These are phyloP conservation scores for Powellomyces hirtus DNA, from an alignment of 192 early-diverging fungal genomes.

Conservation along the genomic window DNA sequence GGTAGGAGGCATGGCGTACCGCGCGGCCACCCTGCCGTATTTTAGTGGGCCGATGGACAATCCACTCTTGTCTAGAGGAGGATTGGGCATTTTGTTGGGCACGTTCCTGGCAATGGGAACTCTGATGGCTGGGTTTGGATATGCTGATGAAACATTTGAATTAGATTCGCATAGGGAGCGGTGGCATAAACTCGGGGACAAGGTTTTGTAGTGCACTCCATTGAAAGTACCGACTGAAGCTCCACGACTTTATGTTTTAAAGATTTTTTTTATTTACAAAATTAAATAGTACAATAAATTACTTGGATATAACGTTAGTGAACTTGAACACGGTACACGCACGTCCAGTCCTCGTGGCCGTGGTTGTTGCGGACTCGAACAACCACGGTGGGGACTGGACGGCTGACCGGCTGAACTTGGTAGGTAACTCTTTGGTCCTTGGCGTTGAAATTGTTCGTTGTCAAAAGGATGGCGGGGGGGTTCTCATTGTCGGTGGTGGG, in stretches of 20 bases:
- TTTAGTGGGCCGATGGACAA: conserved; percentile 27
- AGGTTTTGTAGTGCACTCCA: neutral
- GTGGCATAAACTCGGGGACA: conserved; percentile 12
- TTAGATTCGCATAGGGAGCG: conserved; percentile 13
- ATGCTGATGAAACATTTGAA: conserved; percentile 9
- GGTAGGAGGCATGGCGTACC: conserved; percentile 26
- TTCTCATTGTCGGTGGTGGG: neutral
- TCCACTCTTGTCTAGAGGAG: conserved; percentile 13
- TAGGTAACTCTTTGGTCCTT: too few species aligned
- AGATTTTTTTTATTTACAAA: too few species aligned
- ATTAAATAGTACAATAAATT: too few species aligned
- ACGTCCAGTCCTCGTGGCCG: conserved; percentile 39
- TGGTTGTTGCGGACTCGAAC: conserved; percentile 31
- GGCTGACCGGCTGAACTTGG: conserved; percentile 1
- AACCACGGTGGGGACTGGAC: conserved; percentile 13
- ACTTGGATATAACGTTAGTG: too few species aligned
- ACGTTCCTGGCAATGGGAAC: conserved; percentile 28
- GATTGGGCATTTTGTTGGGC: conserved; percentile 13
- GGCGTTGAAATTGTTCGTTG: too few species aligned
- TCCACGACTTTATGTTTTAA: too few species aligned
- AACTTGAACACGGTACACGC: conserved; percentile 36
- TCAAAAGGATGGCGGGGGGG: conserved; percentile 6
- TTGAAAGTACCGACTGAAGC: too few species aligned
- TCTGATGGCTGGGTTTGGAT: conserved; percentile 14
- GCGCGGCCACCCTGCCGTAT: conserved; percentile 27